phyloP scores from a whole-genome alignment of 305 asterid species.

The Monarda citriodora region DNA sequence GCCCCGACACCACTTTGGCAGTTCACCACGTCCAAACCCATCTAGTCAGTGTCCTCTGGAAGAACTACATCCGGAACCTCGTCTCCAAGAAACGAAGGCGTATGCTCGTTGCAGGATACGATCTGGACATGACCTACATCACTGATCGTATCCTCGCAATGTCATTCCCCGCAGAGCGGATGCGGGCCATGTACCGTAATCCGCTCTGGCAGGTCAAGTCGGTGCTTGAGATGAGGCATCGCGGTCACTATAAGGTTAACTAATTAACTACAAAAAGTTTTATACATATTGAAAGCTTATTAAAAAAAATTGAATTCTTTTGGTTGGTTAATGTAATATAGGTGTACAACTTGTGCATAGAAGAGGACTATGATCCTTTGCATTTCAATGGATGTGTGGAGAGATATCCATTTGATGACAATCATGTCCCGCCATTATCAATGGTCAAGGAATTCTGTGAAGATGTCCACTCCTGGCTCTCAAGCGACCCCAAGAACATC shows the following conservation, averaged over 20 bases:
- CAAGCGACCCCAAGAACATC: constrained; percentile 62
- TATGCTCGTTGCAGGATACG: constrained; percentile 81
- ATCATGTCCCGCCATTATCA: constrained; percentile 70
- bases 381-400: constrained; percentile 77
- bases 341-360: constrained; percentile 90
- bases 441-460: constrained; percentile 85
- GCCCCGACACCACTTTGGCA: constrained; percentile 12
- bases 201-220: constrained; percentile 92
- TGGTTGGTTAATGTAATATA: constrained; percentile 12
- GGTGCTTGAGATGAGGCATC: constrained; percentile 74
- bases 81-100: constrained; percentile 80
- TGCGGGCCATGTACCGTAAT: constrained; percentile 83
- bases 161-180: constrained; percentile 84
- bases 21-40: constrained; percentile 22
- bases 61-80: constrained; percentile 58
- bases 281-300: no score
- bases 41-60: constrained; percentile 42
- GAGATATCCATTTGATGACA: constrained; percentile 85
- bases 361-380: constrained; percentile 58
- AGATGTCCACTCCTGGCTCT: constrained; percentile 74
- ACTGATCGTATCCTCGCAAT: constrained; percentile 68
- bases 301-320: not conserved
- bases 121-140: constrained; percentile 89
- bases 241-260: constrained; percentile 67
- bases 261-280: no score